Base-by-base conservation (phyloP, 2,329 filamentous ascomycete genomes). In the Cryphonectria carpinicola region DNA sequence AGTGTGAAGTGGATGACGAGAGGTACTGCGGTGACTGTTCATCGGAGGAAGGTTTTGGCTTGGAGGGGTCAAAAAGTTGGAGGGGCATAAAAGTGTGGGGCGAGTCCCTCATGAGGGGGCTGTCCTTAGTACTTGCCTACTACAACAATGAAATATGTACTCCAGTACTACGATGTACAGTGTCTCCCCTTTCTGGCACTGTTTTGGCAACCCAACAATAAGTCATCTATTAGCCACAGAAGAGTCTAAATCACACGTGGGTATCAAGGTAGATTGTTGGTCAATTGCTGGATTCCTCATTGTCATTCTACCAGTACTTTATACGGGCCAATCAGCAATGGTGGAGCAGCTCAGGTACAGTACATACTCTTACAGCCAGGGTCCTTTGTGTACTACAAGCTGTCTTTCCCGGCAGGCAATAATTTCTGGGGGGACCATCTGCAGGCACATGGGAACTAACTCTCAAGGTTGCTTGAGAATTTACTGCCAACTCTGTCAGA, bases 381-480 rank as follows among this genome's bases (percentile, higher is more conserved):
- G 52, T 32, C 54, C n/a, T 54, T 10, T 54, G 49, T 28, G 28
- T 54, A 13, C 22, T 25, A 58, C 54, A 58, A 32, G 54, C 54
- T 14, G 14, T 7, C 54, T 58, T 58, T 32, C 60, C 67, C 49
- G 67, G 58, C 67, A 65, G 43, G 60, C 67, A 69, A 63, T 56
- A 64, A 39, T 58, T 52, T 62, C 64, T 22, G 25, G 54, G 37
- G 37, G 54, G 13, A n/a, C 11, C 13, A 58, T 58, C 25, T 28
- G 52, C 52, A 56, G 52, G 52, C 4, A 25, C 19, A 25, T 39
- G 19, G 19, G 19, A 41, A 43, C 41, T 17, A 43, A 19, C 13
- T 17, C 60, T 17, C 60, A 11, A 25, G 35, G 60, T n/a, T 62
- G 19, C 35, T 14, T 28, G n/a, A 35, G 43, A 35, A 39, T 37